phyloP scores from a whole-genome alignment of 2,329 filamentous ascomycete species.

The Neoscytalidium dimidiatum region DNA sequence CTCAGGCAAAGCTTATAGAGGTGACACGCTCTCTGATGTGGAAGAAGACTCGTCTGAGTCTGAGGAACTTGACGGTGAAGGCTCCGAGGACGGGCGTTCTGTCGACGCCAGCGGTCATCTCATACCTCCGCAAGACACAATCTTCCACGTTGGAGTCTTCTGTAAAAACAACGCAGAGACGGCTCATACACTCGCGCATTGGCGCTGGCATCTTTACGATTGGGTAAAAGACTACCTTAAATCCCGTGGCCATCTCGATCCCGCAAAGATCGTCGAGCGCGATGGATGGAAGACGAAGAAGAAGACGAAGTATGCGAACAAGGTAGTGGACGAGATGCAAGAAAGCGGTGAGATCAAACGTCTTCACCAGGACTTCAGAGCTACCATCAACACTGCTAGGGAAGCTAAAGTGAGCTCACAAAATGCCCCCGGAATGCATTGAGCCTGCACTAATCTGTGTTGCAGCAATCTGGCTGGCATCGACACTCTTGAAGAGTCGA shows the following conservation, averaged over 20 bases:
- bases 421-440: too few species aligned
- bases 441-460: neutral
- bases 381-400: conserved; percentile 60
- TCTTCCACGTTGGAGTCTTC: conserved; percentile 56
- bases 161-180: conserved; percentile 68
- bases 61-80: conserved; percentile 35
- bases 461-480: conserved; percentile 11
- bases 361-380: conserved; percentile 67
- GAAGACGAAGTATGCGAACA: conserved; percentile 61
- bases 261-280: conserved; percentile 61
- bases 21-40: conserved; percentile 66
- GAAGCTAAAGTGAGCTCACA: conserved; percentile 30
- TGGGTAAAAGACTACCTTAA: conserved; percentile 67
- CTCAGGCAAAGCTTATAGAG: conserved; percentile 65
- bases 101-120: conserved; percentile 52
- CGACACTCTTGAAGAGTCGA: neutral
- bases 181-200: conserved; percentile 72
- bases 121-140: conserved; percentile 46
- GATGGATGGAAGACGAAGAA: conserved; percentile 63
- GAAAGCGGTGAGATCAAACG: conserved; percentile 58
- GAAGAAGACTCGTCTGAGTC: conserved; percentile 25
- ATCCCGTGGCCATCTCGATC: conserved; percentile 57
- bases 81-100: conserved; percentile 40
- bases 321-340: conserved; percentile 67
- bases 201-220: conserved; percentile 73